Base-by-base conservation (phyloP, 495 filamentous ascomycete species). In the Wilcoxina mikolae region DNA sequence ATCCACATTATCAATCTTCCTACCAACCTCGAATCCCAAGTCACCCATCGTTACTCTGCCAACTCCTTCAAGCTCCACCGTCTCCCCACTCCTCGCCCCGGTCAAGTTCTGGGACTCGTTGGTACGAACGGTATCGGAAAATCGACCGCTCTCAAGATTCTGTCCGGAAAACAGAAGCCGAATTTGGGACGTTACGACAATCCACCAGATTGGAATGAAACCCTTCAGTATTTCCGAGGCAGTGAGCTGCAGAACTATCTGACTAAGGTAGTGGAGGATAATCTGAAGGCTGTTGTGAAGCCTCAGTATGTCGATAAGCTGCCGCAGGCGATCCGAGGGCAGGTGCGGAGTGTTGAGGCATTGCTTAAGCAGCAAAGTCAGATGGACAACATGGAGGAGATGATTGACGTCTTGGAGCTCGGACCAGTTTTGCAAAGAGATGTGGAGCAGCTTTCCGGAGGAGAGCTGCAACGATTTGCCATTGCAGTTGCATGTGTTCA, bases 41-140 rank as follows among this genome's bases (percentile, higher is more conserved):
- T 98, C 61, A 96, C 91, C 56, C 91, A 98, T 69, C 85, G 93
- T 69, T 98, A 98, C 71, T 90, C 89, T 11, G 90, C 91, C 61
- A 98, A 98, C 75, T 95, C 89, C 73, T 98, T 98, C 78, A 98
- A 98, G 76, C 81, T 98, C 56, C 91, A 98, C 70, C 78, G 91
- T 60, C 77, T 98, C 59, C 91, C 91, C 26, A 95, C 88, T 73
- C 91, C 91, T 42, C 80, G 91, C 39, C 91, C 91, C 27, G 93
- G 93, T 25, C 87, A 95, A 62, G 93, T 98, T n/a, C 74, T 98
- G 22, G 91, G 91, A 70, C 78, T 98, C 42, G 91, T 98, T 18
- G 91, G 91, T 65, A 95, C 90, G 51, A 96, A 98, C 79, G 91
- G 91, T 84, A 98, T 96, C 66, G 91, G 91, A 69, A 96, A 98